These are phyloP conservation scores for Sclerotinia spermophila DNA, from an alignment of 2,329 filamentous ascomycete species.

Conservation along the genomic window DNA sequence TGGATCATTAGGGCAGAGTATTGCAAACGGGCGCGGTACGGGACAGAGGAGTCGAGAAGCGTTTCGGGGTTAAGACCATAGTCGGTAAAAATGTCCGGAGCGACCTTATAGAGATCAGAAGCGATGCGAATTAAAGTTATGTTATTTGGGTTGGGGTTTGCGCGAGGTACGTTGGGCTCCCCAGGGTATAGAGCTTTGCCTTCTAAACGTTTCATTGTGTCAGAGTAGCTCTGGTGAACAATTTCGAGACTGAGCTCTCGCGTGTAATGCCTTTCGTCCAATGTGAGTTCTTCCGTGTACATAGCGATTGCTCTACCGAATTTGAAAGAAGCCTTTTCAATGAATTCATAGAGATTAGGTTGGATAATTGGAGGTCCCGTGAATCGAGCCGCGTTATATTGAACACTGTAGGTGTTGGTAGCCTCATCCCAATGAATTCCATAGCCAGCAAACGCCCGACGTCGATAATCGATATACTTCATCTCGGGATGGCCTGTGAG, in stretches of 20 bases:
- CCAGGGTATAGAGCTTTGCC: background rate
- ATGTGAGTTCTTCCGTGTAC: slow-evolving; percentile 4
- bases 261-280: background rate
- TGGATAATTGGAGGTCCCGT: slow-evolving; percentile 29
- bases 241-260: background rate
- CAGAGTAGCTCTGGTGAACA: background rate
- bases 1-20: background rate
- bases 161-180: background rate
- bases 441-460: background rate
- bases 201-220: background rate
- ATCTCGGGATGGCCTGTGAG: slow-evolving; percentile 33
- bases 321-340: slow-evolving; percentile 26
- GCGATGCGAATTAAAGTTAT: slow-evolving; percentile 24
- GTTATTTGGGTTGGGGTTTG: slow-evolving; percentile 1
- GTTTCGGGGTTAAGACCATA: slow-evolving; percentile 4
- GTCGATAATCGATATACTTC: slow-evolving; percentile 25
- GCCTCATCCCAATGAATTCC: background rate
- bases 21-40: background rate
- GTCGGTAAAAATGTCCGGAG: slow-evolving; percentile 28
- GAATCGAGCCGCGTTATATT: slow-evolving; percentile 24
- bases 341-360: slow-evolving; percentile 28
- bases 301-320: slow-evolving; percentile 28
- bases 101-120: slow-evolving; percentile 23
- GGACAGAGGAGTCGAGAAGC: slow-evolving; percentile 4
- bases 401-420: slow-evolving; percentile 20